These are phyloP conservation scores for Penicillium vulpinum DNA, from an alignment of 2,329 filamentous ascomycete species.

Conservation along the genomic window DNA sequence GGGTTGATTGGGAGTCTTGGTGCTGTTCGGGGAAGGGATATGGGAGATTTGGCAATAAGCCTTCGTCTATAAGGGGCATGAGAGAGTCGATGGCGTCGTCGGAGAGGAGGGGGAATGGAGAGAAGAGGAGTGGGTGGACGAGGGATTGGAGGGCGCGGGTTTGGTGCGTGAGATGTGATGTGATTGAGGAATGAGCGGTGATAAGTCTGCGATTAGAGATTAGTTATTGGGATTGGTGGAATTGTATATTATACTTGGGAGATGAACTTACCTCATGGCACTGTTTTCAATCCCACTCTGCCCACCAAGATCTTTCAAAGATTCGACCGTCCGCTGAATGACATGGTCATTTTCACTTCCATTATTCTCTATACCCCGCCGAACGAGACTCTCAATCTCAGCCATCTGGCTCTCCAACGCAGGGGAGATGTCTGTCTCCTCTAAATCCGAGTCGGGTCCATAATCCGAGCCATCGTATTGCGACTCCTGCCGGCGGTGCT, in stretches of 20 bases:
- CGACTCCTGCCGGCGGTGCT: slow-evolving; percentile 44
- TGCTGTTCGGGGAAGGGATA: slow-evolving; percentile 41
- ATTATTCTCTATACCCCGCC: slow-evolving; percentile 55
- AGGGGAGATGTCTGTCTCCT: slow-evolving; percentile 54
- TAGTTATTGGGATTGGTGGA: neutral
- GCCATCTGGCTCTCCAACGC: slow-evolving; percentile 58
- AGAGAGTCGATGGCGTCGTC: slow-evolving; percentile 58
- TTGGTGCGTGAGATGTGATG: slow-evolving; percentile 62
- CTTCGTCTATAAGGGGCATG: slow-evolving; percentile 56
- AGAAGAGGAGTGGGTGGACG: slow-evolving; percentile 59
- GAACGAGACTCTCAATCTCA: slow-evolving; percentile 56
- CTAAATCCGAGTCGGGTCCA: slow-evolving; percentile 57
- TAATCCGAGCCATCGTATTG: slow-evolving; percentile 61
- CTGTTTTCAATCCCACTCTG: slow-evolving; percentile 59
- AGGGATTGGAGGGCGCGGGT: slow-evolving; percentile 60
- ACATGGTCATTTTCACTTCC: slow-evolving; percentile 54
- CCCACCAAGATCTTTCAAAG: slow-evolving; percentile 54
- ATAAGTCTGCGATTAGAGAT: slow-evolving; percentile 48
- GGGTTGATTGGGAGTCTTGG: slow-evolving; percentile 32
- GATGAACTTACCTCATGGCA: slow-evolving; percentile 54
- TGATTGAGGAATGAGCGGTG: slow-evolving; percentile 59
- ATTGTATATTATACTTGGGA: neutral
- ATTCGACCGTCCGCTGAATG: slow-evolving; percentile 53
- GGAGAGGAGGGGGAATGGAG: slow-evolving; percentile 55
- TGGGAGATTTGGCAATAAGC: slow-evolving; percentile 55